phyloP scores from a whole-genome alignment of 2,329 filamentous ascomycete genomes.

The Sclerotiophoma versabilis region DNA sequence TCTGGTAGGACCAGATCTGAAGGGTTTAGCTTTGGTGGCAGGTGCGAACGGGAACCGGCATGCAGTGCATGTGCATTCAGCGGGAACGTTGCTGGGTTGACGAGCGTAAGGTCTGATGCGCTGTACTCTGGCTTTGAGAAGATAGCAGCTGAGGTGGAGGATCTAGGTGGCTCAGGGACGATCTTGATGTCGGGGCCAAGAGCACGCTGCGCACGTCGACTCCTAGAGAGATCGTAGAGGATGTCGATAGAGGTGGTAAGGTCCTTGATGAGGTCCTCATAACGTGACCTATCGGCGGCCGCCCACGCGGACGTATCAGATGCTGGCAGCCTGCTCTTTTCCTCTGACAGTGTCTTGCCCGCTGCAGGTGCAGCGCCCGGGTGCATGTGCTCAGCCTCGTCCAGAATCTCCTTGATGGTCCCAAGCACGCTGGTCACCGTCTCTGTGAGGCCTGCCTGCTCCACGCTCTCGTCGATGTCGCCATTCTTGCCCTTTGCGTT shows the following conservation, averaged over 20 bases:
- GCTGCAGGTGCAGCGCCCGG: slow-evolving; percentile 52
- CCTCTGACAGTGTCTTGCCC: slow-evolving; percentile 39
- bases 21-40: slow-evolving; percentile 55
- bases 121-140: slow-evolving; percentile 47
- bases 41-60: slow-evolving; percentile 27
- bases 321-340: slow-evolving; percentile 44
- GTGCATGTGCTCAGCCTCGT: slow-evolving; percentile 78
- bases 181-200: slow-evolving; percentile 29
- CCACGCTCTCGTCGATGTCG: slow-evolving; percentile 75
- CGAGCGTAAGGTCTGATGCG: slow-evolving; percentile 53
- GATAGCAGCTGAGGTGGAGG: slow-evolving; percentile 27
- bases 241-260: slow-evolving; percentile 81
- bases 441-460: slow-evolving; percentile 73
- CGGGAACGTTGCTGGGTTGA: slow-evolving; percentile 50
- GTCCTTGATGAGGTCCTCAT: slow-evolving; percentile 76
- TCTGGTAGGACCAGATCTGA: slow-evolving; percentile 53
- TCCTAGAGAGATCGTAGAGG: slow-evolving; percentile 76
- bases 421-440: slow-evolving; percentile 80
- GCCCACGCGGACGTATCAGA: slow-evolving; percentile 47
- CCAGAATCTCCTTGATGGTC: slow-evolving; percentile 80
- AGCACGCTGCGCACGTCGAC: slow-evolving; percentile 58
- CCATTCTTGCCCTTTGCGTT: slow-evolving; percentile 64
- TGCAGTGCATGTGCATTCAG: slow-evolving; percentile 26
- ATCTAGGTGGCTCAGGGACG: slow-evolving; percentile 24
- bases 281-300: slow-evolving; percentile 75